Base-by-base conservation (phyloP, 2,329 filamentous ascomycete species). In the Nothophaeocryptopus gaeumannii region DNA sequence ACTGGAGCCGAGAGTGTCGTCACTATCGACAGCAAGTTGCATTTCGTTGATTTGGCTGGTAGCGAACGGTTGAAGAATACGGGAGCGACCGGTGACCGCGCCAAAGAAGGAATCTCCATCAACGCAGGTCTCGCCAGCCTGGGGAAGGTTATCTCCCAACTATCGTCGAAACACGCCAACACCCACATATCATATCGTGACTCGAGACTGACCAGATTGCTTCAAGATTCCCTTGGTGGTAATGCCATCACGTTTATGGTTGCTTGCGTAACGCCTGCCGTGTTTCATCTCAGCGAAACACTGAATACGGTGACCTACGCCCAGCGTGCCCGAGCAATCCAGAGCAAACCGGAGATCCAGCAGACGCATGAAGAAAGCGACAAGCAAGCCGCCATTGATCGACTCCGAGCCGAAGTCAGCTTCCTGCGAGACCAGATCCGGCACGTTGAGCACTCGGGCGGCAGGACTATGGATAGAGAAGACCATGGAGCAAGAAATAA, bases 171-270 rank as follows among this genome's bases (percentile, higher is more conserved):
- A 52, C 85, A 90, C 58, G 75, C 87, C 38, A 90, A 89, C 40
- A 86, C 89, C 4, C 90, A 97, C 71, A 91, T 99, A 50, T 99
- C 93, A 2, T 99, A 99, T 69, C 89, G 93, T 57, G 93, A 99
- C 72, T 97, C 93, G n/a, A 91, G 90, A 68, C 83, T 99, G 61
- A 99, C 93, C 9, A 86, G 93, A 52, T 78, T 99, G 16, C 81
- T 99, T 13, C 93, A 99, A 75, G 93, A 99, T 71, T 99, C 93
- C 0, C 78, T 99, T 5, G 93, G 93, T 50, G 93, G 93, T 4
- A 97, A 95, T 67, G 93, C 93, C 32, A 95, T 96, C 67, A 99
- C 93, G 0, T 99, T 97, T 73, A 97, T 99, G 93, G 93, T 99
- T 72, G 93, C 93, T 8, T 99, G 93, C 72, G 91, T 99, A 29